A percentile compares a stretch with the other conserved stretches of the same genome.
phyloP scores from a whole-genome alignment of 371 early-diverging fungal genomes.

The Apophysomyces sp. region DNA sequence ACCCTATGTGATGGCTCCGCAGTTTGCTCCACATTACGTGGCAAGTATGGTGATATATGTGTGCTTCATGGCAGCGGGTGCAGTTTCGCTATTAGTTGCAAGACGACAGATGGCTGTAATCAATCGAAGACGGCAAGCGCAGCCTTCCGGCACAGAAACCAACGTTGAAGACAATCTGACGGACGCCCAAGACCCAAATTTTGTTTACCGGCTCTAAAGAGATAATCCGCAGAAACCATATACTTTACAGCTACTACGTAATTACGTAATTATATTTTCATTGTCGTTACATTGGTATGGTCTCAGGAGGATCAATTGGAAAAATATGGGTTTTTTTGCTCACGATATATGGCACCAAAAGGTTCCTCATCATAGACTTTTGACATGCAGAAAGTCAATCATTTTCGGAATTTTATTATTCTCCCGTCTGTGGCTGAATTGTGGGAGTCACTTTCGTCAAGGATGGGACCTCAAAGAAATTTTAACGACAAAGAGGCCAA shows the following conservation, averaged over 20 bases:
- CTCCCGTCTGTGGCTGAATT: no score
- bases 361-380: no score
- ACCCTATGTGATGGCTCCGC: constrained; percentile 11
- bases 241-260: constrained; percentile 2
- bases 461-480: no score
- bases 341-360: no score
- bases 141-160: constrained; percentile 8
- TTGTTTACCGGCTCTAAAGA: constrained; percentile 27
- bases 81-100: constrained; percentile 10
- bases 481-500: no score
- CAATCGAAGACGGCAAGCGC: constrained; percentile 12
- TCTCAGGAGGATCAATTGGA: no score
- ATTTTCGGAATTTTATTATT: no score
- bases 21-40: constrained; percentile 15
- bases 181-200: constrained; percentile 31
- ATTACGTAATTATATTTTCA: no score
- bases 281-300: no score
- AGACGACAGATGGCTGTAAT: constrained; percentile 24
- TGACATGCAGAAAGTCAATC: no score
- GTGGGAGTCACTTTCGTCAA: no score
- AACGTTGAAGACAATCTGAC: constrained; percentile 33
- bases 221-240: constrained; percentile 4
- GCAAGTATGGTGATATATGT: constrained; percentile 22
- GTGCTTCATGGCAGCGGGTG: constrained; percentile 2
- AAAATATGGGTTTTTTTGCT: no score